Base-by-base conservation (phyloP, 2,329 filamentous ascomycete genomes). In the Triangularia setosa region DNA sequence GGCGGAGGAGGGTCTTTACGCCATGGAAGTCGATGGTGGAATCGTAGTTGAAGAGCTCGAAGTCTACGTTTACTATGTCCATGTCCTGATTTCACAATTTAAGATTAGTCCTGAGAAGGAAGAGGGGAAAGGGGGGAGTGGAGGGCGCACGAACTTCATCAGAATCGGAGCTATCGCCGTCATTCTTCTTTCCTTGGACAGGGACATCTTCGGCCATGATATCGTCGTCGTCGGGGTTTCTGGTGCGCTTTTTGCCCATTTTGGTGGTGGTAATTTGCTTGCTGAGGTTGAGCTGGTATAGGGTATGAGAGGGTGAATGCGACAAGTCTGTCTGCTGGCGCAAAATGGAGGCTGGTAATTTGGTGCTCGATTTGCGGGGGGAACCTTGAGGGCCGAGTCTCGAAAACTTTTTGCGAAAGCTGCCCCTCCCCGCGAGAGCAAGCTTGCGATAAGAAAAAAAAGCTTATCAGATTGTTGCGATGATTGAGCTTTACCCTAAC, bases 41-140 rank as follows among this genome's bases (percentile, higher is more conserved):
- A 72, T 95, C 90, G 67, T 94, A 96, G 79, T 97, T 96, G 81
- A 98, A 99, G 91, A 93, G 98, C 80, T 99, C 95, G 73, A 99
- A 99, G 69, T 98, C 94, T 64, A 98, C 93, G 74, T 98, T 90
- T 69, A 99, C 87, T 76, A 94, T 90, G 75, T 97, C 91, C 73
- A 93, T 90, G 73, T 97, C 92, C 91, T 96, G n/a, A n/a, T n/a
- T n/a, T n/a, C n/a, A n/a, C n/a, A n/a, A n/a, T 16, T 30, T 18
- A 33, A 7, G 12, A 33, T 33, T 33, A 12, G 5, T n/a, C n/a
- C n/a, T 40, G 16, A n/a, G 4, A 7, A 18, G 16, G 9, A 7
- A 48, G 6, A 14, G 1, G 35, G 35, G 35, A 21, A 21, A 21
- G 40, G 33, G 16, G 14, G 16, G 16, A 8, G 40, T n/a, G n/a